Conservation (phyloP, 2,329 filamentous ascomycete species). For the Aspergillus flavus region DNA sequence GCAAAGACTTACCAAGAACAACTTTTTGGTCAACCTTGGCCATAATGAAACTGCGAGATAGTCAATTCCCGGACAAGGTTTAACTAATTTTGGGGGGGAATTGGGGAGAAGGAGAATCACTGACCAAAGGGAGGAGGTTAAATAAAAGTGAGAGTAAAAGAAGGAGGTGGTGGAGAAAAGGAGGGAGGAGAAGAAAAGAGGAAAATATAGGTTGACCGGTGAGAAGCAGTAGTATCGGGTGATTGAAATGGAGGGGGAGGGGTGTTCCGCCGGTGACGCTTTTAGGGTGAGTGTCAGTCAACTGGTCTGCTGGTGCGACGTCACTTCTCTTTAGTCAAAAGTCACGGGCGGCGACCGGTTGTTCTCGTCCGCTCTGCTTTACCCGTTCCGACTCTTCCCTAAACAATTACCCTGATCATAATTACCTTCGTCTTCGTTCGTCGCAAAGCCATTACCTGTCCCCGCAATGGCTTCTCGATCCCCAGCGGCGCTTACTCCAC, state of each 20-base stretch:
- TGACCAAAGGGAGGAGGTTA: conserved; percentile 4
- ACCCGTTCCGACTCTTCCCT: conserved; percentile 40
- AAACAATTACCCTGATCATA: conserved; percentile 27
- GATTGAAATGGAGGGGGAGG: conserved; percentile 25
- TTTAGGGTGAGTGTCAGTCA: conserved; percentile 25
- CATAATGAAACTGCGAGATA: conserved; percentile 52
- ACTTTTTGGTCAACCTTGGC: conserved; percentile 69
- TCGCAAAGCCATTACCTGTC: conserved; percentile 15
- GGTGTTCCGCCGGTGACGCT: conserved; percentile 38
- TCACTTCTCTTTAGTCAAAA: conserved; percentile 22
- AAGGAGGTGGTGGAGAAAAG: conserved; percentile 9
- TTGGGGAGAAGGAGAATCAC: neutral
- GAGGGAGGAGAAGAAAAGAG: conserved; percentile 15
- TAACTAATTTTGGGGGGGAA: conserved; percentile 7
- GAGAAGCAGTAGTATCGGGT: conserved; percentile 21
- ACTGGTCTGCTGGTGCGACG: conserved; percentile 1
- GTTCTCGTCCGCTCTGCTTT: conserved; percentile 17
- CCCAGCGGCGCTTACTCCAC: conserved; percentile 42
- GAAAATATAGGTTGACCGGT: conserved; percentile 29
- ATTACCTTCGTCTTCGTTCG: neutral
- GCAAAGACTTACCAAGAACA: conserved; percentile 61
- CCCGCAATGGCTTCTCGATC: conserved; percentile 40
- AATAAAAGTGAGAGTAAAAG: conserved; percentile 12
- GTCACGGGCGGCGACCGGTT: conserved; percentile 29
- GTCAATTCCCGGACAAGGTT: conserved; percentile 24